Base-by-base conservation (phyloP, 352 stramenopile genomes). In the Phytophthora macrochlamydospora region DNA sequence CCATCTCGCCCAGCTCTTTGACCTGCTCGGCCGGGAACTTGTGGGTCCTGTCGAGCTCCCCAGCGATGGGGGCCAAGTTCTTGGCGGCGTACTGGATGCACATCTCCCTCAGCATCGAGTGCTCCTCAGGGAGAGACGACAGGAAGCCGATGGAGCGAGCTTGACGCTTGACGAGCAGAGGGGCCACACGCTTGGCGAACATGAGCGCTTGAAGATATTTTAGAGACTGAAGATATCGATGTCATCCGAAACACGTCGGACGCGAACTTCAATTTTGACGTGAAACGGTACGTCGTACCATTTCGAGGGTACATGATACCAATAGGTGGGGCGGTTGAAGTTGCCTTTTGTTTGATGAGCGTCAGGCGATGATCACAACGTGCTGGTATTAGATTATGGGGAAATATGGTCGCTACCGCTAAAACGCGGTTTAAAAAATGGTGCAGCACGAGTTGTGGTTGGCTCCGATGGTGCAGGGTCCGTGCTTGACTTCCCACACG, bases 71-170 rank as follows among this genome's bases (percentile, higher is more conserved):
- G 48, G 78, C 81, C 31, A 98, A 79, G 71, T 98, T 95, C 72
- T 98, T 98, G 66, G 98, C 87, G 0, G 96, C 96, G 76, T 99
- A 99, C 65, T 97, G 92, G 18, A 87, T 77, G 69, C 93, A 98
- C 93, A 98, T 98, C 51, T 99, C 94, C 32, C 95, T 91, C 28
- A 99, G 89, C 96, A 98, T 98, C n/a, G 69, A 62, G 76, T 99
- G 96, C 72, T 99, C 97, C 68, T 98, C 95, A 1, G 92, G 91
- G 13, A 99, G 69, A 31, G 81, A 53, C 42, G 82, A 86, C 49
- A 91, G 57, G 69, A 84, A 92, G 57, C 82, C 77, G 37, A 91
- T 59, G 30, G 72, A 75, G 33, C 84, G 82, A 32, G 71, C 69
- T 42, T 84, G 73, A 24, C 18, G 18, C 18, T 24, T 24, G 18